Percentiles rank a stretch among this genome's conserved stretches.
Evolutionary conservation across 202 grass and related monocot species (phyloP).

Genomic region (Miscanthus sacchariflorus): DNA sequence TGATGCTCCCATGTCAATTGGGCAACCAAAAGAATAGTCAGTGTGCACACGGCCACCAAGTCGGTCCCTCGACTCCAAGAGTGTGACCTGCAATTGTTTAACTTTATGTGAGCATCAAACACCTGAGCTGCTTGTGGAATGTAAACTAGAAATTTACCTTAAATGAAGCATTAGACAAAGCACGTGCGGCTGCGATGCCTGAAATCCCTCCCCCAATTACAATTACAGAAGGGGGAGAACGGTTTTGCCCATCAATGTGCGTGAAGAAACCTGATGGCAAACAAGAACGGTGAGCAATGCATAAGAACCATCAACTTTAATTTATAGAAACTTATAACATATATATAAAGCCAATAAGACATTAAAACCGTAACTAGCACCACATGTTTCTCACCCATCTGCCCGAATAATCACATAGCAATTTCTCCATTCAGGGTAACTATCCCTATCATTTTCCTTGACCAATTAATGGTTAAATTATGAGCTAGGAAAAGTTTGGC

Average conservation of each 20-base stretch:
- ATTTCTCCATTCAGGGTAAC: neutral
- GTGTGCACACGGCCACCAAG: constrained; percentile 94
- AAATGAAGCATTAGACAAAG: constrained; percentile 87
- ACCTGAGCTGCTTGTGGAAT: neutral
- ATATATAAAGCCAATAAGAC: neutral
- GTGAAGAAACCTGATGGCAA: constrained; percentile 64
- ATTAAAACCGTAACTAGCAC: neutral
- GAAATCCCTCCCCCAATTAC: constrained; percentile 98
- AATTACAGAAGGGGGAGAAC: constrained; percentile 83
- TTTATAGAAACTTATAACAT: neutral
- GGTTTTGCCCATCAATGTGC: constrained; percentile 76
- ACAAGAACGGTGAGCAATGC: constrained; percentile 1
- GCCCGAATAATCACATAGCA: constrained; percentile 1
- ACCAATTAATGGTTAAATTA: neutral
- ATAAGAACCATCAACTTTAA: neutral
- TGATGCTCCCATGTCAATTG: constrained; percentile 99
- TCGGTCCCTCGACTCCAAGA: constrained; percentile 86
- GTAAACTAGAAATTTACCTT: constrained; percentile 59
- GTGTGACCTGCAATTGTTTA: constrained; percentile 64
- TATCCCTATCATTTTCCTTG: constrained; percentile 1
- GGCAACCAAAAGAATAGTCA: constrained; percentile 97
- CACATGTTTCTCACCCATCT: neutral
- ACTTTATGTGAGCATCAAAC: constrained; percentile 36
- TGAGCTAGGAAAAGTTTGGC: neutral
- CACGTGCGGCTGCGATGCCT: constrained; percentile 84